Evolutionary conservation across 352 stramenopile genomes (phyloP), one percentile per base, ranked within the genome.

Genomic region (Halophytophthora polymorphica): DNA sequence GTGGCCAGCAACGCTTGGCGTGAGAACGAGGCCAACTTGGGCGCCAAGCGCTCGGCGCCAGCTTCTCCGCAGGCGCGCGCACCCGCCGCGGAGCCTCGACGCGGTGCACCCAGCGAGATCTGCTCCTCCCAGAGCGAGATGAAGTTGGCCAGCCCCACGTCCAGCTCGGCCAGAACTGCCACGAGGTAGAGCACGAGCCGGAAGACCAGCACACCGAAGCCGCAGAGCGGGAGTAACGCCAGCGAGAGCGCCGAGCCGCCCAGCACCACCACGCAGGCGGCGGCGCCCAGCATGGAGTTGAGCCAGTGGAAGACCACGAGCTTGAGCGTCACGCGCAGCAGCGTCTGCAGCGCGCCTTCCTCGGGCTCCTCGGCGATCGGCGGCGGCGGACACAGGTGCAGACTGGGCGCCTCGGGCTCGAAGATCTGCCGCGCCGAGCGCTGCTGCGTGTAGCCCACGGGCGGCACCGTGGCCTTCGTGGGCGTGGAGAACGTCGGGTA

Each of bases 131-230:
- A 49, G 19, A 75, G 64, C 21, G 77, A 73, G 38, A 81, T 71
- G 54, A 81, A 86, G 72, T 88, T 88, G 65, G 68, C 69, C 35
- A 89, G 68, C 34, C 51, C 53, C 23, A 84, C 73, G 39, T 89
- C 78, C 46, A 84, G 52, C 40, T 83, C 68, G 2, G 78, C 71
- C 39, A 89, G 58, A 31, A 77, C 70, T 8, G 65, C 63, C 17
- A 85, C 68, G 18, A 84, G 46, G 36, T 61, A 73, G 34, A 85
- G 61, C 52, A 84, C 51, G 31, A 81, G 51, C 23, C 69, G 70
- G 62, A 89, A 83, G 22, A 83, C 51, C 4, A 80, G 49, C 28
- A 86, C 41, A 10, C 78, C 78, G 19, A 79, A 51, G 51, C 75
- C 83, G 52, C 75, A 86, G 15, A 87, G 53, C 38, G 75, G 75